Conservation (phyloP, 108 stramenopile species). For the Stephanodiscus triporus region DNA sequence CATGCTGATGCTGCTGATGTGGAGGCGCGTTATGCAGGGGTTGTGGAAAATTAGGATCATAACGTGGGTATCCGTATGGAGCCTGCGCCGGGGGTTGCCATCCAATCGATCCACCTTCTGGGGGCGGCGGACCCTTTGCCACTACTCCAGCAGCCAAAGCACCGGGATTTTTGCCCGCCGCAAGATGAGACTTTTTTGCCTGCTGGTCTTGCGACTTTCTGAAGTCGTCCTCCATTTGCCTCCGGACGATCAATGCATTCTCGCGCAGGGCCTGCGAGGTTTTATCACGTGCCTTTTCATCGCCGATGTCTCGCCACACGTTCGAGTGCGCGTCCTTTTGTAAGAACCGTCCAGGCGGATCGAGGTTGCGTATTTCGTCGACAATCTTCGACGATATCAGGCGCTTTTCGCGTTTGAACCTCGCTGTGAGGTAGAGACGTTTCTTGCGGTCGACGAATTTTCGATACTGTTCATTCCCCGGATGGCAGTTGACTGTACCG, state of each 20-base stretch:
- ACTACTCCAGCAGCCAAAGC: background rate
- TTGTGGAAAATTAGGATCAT: constrained; percentile 4
- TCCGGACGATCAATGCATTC: constrained; percentile 35
- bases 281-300: constrained; percentile 81
- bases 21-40: constrained; percentile 1
- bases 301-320: constrained; percentile 78
- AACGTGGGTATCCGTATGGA: background rate
- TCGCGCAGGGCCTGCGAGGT: constrained; percentile 48
- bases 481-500: constrained; percentile 50
- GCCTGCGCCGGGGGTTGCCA: constrained; percentile 8
- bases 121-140: background rate
- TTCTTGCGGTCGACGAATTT: constrained; percentile 80
- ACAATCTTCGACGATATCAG: constrained; percentile 71
- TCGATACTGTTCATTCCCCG: constrained; percentile 57
- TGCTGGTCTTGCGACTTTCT: constrained; percentile 35
- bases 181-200: constrained; percentile 30
- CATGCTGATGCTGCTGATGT: background rate
- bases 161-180: constrained; percentile 34
- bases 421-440: constrained; percentile 53
- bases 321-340: constrained; percentile 57
- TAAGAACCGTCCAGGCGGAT: constrained; percentile 87
- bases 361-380: constrained; percentile 57
- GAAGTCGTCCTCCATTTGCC: constrained; percentile 45
- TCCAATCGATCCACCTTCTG: constrained; percentile 10
- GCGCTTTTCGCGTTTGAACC: constrained; percentile 67